Percentiles rank a stretch among this genome's conserved stretches.
Conservation (phyloP, 208 protist species). For the Leishmania martiniquensis region DNA sequence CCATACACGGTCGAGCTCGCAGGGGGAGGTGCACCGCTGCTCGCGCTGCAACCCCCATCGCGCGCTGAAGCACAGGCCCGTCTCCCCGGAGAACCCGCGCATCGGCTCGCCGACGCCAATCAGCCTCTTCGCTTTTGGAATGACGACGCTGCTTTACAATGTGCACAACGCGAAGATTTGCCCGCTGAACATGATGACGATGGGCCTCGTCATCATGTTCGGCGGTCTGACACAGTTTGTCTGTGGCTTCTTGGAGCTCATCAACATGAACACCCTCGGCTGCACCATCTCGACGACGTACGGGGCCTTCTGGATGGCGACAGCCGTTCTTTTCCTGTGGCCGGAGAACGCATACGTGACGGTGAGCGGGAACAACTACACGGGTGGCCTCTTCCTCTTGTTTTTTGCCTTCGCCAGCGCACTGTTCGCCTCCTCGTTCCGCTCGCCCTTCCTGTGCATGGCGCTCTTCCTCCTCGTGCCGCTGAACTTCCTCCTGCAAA, state of each 20-base stretch:
- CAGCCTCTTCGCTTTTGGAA: constrained; percentile 67
- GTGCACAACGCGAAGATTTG: constrained; percentile 54
- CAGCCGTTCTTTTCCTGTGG: constrained; percentile 38
- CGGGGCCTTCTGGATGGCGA: constrained; percentile 60
- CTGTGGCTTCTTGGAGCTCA: constrained; percentile 56
- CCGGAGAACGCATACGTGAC: constrained; percentile 22
- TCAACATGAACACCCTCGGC: constrained; percentile 63
- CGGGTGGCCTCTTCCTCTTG: constrained; percentile 29
- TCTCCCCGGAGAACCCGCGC: constrained; percentile 28
- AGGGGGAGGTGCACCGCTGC: neutral
- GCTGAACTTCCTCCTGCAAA: constrained; percentile 35
- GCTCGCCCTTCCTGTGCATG: constrained; percentile 30
- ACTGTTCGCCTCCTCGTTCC: constrained; percentile 27
- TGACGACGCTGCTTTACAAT: constrained; percentile 68
- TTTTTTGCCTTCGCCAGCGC: constrained; percentile 29
- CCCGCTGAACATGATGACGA: constrained; percentile 38
- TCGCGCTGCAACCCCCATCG: neutral
- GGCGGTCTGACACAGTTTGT: constrained; percentile 64
- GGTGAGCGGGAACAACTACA: constrained; percentile 18
- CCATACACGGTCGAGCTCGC: neutral
- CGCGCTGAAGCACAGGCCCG: neutral
- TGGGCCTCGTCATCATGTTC: constrained; percentile 47
- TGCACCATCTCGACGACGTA: constrained; percentile 51
- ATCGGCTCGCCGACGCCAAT: constrained; percentile 44
- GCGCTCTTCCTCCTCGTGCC: constrained; percentile 35